These are phyloP conservation scores for Castanea mollissima DNA, from an alignment of 306 rosid species.

Conservation along the genomic window DNA sequence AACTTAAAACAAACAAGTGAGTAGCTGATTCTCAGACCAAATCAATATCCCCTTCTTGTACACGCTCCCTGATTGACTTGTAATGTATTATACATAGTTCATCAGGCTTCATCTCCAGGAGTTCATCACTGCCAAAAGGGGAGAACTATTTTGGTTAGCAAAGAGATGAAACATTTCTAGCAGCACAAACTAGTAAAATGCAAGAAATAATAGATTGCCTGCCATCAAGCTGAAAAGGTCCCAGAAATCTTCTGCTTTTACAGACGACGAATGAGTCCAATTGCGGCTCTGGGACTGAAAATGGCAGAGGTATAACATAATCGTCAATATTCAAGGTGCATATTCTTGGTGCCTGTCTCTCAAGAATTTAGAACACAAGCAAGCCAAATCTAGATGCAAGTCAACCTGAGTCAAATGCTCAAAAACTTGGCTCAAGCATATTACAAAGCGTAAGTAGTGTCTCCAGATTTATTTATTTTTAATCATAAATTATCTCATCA, in stretches of 20 bases:
- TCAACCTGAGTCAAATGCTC: neutral
- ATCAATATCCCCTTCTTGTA: conserved; percentile 79
- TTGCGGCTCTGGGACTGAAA: conserved; percentile 73
- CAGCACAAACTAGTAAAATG: neutral
- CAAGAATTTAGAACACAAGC: neutral
- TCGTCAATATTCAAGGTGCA: neutral
- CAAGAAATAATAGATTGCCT: conserved; percentile 44
- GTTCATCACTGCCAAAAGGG: conserved; percentile 40
- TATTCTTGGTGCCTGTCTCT: neutral
- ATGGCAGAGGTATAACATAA: neutral
- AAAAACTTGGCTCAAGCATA: neutral
- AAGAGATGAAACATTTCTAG: neutral
- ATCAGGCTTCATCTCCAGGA: conserved; percentile 58
- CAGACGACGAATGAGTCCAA: conserved; percentile 84
- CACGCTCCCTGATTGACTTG: conserved; percentile 75
- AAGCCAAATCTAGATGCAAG: neutral
- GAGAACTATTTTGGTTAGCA: neutral
- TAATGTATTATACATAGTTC: conserved; percentile 74
- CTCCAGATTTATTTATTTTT: neutral
- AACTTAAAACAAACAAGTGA: neutral
- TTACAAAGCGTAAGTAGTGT: neutral
- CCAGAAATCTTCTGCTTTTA: conserved; percentile 74
- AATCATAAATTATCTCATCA: neutral
- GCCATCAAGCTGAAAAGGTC: conserved; percentile 81
- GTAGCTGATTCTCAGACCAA: conserved; percentile 18